phyloP scores from a whole-genome alignment of 495 filamentous ascomycete genomes.

The Schizothecium vesticola region DNA sequence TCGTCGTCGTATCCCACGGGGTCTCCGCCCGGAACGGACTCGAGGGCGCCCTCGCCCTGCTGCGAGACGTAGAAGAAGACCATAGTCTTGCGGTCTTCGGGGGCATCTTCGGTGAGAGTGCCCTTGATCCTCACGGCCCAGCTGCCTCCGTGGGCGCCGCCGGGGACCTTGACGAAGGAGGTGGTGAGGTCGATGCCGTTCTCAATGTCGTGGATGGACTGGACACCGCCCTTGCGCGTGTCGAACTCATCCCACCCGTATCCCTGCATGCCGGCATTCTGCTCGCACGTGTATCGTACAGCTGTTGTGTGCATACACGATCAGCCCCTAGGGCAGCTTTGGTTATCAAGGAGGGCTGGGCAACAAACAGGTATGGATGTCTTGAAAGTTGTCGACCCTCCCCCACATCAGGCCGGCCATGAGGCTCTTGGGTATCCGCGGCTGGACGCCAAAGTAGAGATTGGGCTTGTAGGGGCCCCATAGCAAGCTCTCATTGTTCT shows the following conservation, averaged over 20 bases:
- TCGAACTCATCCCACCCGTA: conserved; percentile 99
- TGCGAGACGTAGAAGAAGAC: conserved; percentile 75
- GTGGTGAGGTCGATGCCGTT: conserved; percentile 89
- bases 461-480: conserved; percentile 97
- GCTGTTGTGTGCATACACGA: conserved; percentile 41
- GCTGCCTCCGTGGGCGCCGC: conserved; percentile 78
- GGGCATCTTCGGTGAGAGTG: conserved; percentile 61
- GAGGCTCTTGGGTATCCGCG: conserved; percentile 80
- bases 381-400: conserved; percentile 72
- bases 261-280: conserved; percentile 87
- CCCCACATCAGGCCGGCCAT: conserved; percentile 85
- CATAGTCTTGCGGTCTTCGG: conserved; percentile 60
- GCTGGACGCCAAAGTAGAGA: conserved; percentile 89
- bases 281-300: conserved; percentile 92
- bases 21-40: conserved; percentile 47
- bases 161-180: conserved; percentile 87
- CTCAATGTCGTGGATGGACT: conserved; percentile 82
- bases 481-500: conserved; percentile 79
- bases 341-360: not conserved
- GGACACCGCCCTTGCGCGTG: conserved; percentile 73
- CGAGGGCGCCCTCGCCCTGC: conserved; percentile 65
- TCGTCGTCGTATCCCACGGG: conserved; percentile 58
- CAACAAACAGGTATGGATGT: conserved; percentile 71
- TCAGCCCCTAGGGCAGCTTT: conserved; percentile 10
- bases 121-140: conserved; percentile 91